Evolutionary conservation across 2,329 filamentous ascomycete species (phyloP).

Genomic region (Pseudopyricularia javanii): DNA sequence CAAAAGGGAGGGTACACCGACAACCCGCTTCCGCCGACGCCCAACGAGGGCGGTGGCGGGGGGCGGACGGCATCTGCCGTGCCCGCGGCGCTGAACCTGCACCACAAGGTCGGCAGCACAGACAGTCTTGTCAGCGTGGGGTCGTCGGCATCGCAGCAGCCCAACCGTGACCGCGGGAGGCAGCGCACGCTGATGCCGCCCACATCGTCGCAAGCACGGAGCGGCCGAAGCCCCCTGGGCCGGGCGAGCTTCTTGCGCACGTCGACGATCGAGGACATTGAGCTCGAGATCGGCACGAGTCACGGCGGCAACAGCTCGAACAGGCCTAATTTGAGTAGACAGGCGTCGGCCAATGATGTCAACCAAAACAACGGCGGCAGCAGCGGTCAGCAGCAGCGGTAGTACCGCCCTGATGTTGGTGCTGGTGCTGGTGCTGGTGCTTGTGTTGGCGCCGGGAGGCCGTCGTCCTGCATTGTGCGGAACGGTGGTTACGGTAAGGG

Average conservation of each 20-base stretch:
- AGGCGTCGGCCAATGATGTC: not conserved
- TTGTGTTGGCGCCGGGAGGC: not conserved
- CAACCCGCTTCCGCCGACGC: conserved; percentile 14
- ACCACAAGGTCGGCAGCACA: conserved; percentile 12
- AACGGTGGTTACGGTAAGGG: not conserved
- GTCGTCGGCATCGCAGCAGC: not conserved
- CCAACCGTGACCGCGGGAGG: not conserved
- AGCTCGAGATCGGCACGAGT: conserved; percentile 15
- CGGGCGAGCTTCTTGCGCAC: conserved; percentile 19
- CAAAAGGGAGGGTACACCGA: conserved; percentile 26
- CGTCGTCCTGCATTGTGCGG: not conserved
- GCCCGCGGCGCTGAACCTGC: conserved; percentile 1
- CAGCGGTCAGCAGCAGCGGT: not conserved
- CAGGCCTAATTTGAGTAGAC: not conserved
- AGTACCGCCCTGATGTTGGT: not conserved
- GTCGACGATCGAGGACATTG: conserved; percentile 16
- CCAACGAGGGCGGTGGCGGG: not conserved
- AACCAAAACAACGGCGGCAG: not conserved
- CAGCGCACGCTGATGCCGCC: conserved; percentile 12
- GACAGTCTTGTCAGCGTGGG: conserved; percentile 10
- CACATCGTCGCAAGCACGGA: conserved; percentile 9
- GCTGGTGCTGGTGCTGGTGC: not conserved
- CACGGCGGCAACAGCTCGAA: not conserved
- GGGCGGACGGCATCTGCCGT: not conserved
- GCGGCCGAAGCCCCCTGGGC: conserved; percentile 25